Conservation (phyloP, 2,329 filamentous ascomycete species). For the Alternaria triticina region DNA sequence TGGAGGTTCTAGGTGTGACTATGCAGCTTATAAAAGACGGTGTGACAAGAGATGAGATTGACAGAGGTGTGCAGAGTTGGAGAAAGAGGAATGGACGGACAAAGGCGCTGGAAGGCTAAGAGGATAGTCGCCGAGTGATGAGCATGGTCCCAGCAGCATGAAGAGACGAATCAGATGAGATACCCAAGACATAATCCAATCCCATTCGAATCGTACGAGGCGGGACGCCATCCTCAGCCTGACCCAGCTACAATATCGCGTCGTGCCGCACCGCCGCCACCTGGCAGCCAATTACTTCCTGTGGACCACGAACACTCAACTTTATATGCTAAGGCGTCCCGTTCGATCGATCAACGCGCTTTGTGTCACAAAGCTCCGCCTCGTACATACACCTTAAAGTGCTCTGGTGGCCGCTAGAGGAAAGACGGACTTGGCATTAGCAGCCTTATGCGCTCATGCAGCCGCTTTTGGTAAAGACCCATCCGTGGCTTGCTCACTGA, state of each 20-base stretch:
- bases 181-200: not conserved
- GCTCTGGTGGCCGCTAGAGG: not conserved
- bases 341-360: not conserved
- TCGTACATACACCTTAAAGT: not conserved
- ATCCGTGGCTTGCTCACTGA: accelerated
- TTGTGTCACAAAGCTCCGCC: not conserved
- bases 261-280: not conserved
- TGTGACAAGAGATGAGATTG: slow-evolving; percentile 76
- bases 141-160: not conserved
- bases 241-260: not conserved
- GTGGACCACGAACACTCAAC: not conserved
- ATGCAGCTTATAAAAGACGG: slow-evolving; percentile 85
- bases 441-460: not conserved
- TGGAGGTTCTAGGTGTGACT: slow-evolving; percentile 78
- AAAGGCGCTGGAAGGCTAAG: not conserved
- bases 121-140: not conserved
- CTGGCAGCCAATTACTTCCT: accelerated
- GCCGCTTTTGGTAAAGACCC: not conserved
- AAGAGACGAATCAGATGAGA: not conserved
- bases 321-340: not conserved
- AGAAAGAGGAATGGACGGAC: slow-evolving; percentile 68
- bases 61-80: slow-evolving; percentile 82
- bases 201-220: not conserved
- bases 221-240: not conserved
- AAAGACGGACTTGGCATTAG: not conserved